Evolutionary conservation across 2,329 filamentous ascomycete species (phyloP), one percentile per base, ranked within the genome.

Genomic region (Falciphora oryzae): DNA sequence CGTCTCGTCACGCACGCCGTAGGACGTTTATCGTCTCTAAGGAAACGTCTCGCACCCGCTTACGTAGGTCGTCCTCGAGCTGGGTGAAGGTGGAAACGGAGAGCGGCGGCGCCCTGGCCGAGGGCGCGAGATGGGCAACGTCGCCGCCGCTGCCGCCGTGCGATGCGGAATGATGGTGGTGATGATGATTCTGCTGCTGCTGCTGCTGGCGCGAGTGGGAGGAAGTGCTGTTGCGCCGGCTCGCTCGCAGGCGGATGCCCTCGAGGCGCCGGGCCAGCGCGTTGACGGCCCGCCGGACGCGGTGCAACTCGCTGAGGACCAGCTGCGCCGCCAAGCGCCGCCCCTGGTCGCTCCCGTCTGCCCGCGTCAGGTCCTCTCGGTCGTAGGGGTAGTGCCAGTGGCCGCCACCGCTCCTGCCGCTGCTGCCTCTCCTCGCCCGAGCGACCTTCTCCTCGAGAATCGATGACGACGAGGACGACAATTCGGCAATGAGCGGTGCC

Each of bases 291-390:
- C 69, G 65, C 65, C 74, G 74, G 10, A 73, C 74, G 50, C 72
- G 73, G 65, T 77, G 73, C 56, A 78, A 68, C 65, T 78, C 73
- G 58, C 71, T 68, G 25, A 78, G 71, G 22, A 77, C 70, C 14
- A 74, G 67, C 69, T 76, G 75, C n/a, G 72, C 71, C 1, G 70
- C 69, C 68, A 73, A 70, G 28, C 72, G 69, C 13, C 60, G 66
- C 2, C 61, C 61, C 57, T 74, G 70, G 16, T 69, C 68, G 32
- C 67, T 68, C 22, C 56, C 56, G 13, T 70, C 66, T n/a, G n/a
- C n/a, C n/a, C n/a, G n/a, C n/a, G n/a, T n/a, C n/a, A n/a, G n/a
- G n/a, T n/a, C n/a, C n/a, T n/a, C n/a, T n/a, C n/a, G n/a, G n/a
- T n/a, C n/a, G n/a, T n/a, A n/a, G n/a, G n/a, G n/a, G n/a, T n/a